These are phyloP conservation scores for Ganoderma lingzhi DNA, from an alignment of 1,284 basidiomycete genomes.

Conservation along the genomic window DNA sequence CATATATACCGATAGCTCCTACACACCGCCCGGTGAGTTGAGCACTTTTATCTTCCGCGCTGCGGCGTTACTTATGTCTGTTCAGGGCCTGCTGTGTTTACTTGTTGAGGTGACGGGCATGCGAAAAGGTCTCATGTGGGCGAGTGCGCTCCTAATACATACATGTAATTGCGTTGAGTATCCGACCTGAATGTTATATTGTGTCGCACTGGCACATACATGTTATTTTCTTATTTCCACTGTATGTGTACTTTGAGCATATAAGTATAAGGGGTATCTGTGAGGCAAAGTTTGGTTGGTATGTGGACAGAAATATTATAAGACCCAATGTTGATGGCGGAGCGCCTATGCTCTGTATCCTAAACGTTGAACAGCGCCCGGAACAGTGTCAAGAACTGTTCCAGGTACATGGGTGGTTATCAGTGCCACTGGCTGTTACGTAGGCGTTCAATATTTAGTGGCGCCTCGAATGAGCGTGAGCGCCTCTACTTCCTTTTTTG, in stretches of 20 bases:
- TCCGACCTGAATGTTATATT: neutral
- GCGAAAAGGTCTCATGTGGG: neutral
- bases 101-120: constrained; percentile 21
- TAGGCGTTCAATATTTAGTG: neutral
- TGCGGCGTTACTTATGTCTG: neutral
- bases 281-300: too few species aligned
- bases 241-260: neutral
- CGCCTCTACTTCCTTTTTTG: neutral
- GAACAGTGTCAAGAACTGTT: too few species aligned
- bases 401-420: neutral
- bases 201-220: neutral
- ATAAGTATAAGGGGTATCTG: neutral
- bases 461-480: neutral
- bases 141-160: neutral
- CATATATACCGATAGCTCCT: constrained; percentile 31
- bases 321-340: too few species aligned
- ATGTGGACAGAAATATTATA: too few species aligned
- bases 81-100: constrained; percentile 34
- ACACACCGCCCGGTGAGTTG: constrained; percentile 36
- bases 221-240: too few species aligned
- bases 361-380: too few species aligned
- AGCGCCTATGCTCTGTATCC: too few species aligned
- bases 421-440: neutral
- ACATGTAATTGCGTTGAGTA: too few species aligned
- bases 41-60: neutral